A percentile compares a stretch with the other conserved stretches of the same genome.
Conservation (phyloP, 352 stramenopile species). For the Pythium plurisporium region DNA sequence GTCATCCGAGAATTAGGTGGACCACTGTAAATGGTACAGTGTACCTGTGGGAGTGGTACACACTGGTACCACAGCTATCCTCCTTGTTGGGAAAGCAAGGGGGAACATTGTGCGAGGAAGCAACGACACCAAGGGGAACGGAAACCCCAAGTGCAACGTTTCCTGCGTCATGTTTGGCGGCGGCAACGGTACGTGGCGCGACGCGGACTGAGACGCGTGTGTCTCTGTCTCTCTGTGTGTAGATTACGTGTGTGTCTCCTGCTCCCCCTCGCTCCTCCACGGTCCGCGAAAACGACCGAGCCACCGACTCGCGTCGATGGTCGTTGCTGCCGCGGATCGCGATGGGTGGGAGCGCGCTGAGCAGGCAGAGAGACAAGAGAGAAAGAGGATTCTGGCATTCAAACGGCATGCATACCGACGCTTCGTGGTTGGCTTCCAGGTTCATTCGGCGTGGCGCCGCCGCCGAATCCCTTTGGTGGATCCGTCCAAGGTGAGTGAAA, state of each 20-base stretch:
- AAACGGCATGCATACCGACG: conserved; percentile 16
- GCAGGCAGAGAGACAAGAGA: not conserved
- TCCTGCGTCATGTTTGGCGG: conserved; percentile 13
- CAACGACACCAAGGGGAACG: conserved; percentile 1
- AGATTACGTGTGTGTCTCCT: too few species aligned
- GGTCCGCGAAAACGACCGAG: too few species aligned
- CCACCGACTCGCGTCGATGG: too few species aligned
- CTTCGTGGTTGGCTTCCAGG: conserved; percentile 19
- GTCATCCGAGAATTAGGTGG: conserved; percentile 10
- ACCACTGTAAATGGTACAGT: conserved; percentile 17
- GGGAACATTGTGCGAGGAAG: not conserved
- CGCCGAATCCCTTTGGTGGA: conserved; percentile 15
- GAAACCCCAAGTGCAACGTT: conserved; percentile 8
- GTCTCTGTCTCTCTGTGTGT: conserved; percentile 8
- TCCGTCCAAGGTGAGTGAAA: conserved; percentile 13
- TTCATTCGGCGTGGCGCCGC: conserved; percentile 15
- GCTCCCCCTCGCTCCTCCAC: too few species aligned
- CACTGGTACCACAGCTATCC: conserved; percentile 4
- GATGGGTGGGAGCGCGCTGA: not conserved
- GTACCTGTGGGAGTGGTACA: conserved; percentile 16
- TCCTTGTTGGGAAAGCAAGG: not conserved
- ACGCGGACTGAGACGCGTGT: not conserved
- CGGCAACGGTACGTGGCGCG: conserved; percentile 11
- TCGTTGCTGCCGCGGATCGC: not conserved
- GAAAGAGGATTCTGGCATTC: not conserved